Evolutionary conservation across 2,329 filamentous ascomycete genomes (phyloP).

Genomic region (Botrytis squamosa): DNA sequence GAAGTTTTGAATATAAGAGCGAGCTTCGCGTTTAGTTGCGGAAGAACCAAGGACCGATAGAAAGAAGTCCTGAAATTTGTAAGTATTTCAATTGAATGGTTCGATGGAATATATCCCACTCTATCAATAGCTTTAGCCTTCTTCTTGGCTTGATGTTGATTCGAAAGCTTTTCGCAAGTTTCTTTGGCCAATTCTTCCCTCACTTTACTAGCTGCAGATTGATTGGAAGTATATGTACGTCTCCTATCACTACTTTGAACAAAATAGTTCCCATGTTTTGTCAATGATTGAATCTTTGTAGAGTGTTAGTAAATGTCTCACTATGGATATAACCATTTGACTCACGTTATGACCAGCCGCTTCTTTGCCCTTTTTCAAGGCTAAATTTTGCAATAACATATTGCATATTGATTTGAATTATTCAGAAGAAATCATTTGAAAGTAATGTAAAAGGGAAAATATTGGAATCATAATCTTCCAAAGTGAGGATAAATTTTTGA

Average conservation of each 20-base stretch:
- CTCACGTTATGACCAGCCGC: conserved; percentile 39
- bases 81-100: conserved; percentile 14
- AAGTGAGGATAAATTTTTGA: not conserved
- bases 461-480: not conserved
- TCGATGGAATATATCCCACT: conserved; percentile 40
- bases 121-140: conserved; percentile 49
- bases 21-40: conserved; percentile 89
- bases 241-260: conserved; percentile 7
- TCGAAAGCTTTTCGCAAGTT: conserved; percentile 34
- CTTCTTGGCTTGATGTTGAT: conserved; percentile 45
- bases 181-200: conserved; percentile 35
- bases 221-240: conserved; percentile 23
- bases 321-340: conserved; percentile 24
- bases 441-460: not conserved
- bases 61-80: conserved; percentile 70
- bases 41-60: conserved; percentile 84
- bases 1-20: conserved; percentile 87
- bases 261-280: conserved; percentile 25
- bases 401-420: conserved; percentile 36
- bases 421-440: conserved; percentile 21
- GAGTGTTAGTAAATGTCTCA: conserved; percentile 25
- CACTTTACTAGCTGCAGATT: conserved; percentile 27
- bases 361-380: conserved; percentile 38
- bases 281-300: conserved; percentile 35
- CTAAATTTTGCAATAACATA: conserved; percentile 38